Evolutionary conservation across 1,284 basidiomycete species (phyloP), one percentile per base, ranked within the genome.

Genomic region (Cerrena zonata): DNA sequence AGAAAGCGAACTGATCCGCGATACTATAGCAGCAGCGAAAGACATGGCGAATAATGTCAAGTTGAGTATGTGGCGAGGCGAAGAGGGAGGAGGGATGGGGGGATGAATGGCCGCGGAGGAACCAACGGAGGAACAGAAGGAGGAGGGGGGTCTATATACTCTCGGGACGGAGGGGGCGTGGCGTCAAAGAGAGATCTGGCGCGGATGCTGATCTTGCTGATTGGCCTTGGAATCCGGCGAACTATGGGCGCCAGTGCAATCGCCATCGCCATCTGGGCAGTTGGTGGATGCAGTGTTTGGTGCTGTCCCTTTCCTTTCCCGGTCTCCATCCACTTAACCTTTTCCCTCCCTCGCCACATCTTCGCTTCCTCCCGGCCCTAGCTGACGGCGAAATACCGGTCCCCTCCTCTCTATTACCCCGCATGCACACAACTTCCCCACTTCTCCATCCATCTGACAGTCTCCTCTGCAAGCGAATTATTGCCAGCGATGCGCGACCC

Each of bases 1-100:
- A 45, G 56, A 49, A 54, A 56, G n/a, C 50, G 60, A 56, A 50
- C 45, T 30, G 39, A 63, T 58, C 25, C 59, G 56, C 36, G 59
- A 51, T 47, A 55, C 56, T 36, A 64, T 51, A 39, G 53, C 51
- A 27, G 56, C 34, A 7, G 61, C 55, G 49, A 60, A 54, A 15
- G 60, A 50, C 64, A 64, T 63, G 47, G 37, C 47, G 11, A 45
- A 27, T 45, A 27, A 41, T 22, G n/a, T n/a, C 10, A 22, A 18
- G 39, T 41, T 22, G 18, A 18, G 10, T 19, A n/a, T 7, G 39
- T n/a, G 18, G 21, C 10, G 23, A 45, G 43, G 43, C 11, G 10
- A 15, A 18, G 23, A 45, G 24, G 43, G 43, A 22, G 11, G 43
- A 18, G 39, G 30, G 27, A 49, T 22, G 30, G 22, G 46, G 37